These are phyloP conservation scores for Notholithocarpus densiflorus DNA, from an alignment of 306 rosid species.

Conservation along the genomic window DNA sequence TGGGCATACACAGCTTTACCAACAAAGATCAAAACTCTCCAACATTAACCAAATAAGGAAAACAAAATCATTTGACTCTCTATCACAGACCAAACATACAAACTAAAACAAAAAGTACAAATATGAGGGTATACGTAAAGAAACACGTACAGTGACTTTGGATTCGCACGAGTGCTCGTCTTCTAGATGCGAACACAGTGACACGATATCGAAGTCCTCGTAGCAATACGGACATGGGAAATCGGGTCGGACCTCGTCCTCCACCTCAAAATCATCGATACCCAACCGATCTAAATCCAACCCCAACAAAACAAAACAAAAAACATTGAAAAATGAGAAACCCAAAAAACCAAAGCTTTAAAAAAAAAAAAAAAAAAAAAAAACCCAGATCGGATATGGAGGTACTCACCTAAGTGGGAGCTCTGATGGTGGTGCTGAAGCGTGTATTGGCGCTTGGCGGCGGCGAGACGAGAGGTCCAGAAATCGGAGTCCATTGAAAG, in stretches of 20 bases:
- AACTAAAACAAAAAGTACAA: not conserved
- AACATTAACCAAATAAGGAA: not conserved
- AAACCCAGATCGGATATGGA: not conserved
- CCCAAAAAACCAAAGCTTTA: not conserved
- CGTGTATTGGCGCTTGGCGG: slow-evolving; percentile 84
- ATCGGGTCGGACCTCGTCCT: slow-evolving; percentile 86
- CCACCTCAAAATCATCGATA: slow-evolving; percentile 81
- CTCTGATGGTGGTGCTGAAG: slow-evolving; percentile 69
- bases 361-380: not conserved
- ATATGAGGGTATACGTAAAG: not conserved
- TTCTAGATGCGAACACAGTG: slow-evolving; percentile 89
- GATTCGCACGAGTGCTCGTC: slow-evolving; percentile 91
- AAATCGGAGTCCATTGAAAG: slow-evolving; percentile 87
- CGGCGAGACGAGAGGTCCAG: slow-evolving; percentile 94
- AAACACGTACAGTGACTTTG: slow-evolving; percentile 59
- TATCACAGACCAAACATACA: slow-evolving; percentile 5
- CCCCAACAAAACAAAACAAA: slow-evolving; percentile 1
- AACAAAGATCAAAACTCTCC: not conserved
- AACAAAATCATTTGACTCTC: not conserved
- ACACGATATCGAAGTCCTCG: slow-evolving; percentile 82
- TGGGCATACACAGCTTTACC: not conserved
- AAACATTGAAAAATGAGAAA: not conserved
- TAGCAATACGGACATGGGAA: slow-evolving; percentile 87
- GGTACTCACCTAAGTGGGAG: slow-evolving; percentile 62
- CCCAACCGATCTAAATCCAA: slow-evolving; percentile 69